Conservation (phyloP, 2,329 filamentous ascomycete genomes). For the Cadophora luteo-olivacea region DNA sequence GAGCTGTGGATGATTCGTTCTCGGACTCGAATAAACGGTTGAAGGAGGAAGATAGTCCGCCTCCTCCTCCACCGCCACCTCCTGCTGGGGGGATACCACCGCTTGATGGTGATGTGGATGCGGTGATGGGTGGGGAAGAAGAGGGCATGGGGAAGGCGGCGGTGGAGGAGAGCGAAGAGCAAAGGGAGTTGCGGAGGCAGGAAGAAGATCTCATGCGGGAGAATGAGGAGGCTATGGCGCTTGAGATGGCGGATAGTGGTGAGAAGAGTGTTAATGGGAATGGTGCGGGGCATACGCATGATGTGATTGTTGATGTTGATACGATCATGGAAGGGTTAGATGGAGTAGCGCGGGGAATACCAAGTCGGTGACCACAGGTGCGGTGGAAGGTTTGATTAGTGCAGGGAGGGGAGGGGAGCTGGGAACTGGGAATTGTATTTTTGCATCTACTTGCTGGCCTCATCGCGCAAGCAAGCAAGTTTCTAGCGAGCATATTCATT, state of each 20-base stretch:
- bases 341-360: not conserved
- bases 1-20: constrained; percentile 22
- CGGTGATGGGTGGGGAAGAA: constrained; percentile 15
- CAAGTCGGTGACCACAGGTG: not conserved
- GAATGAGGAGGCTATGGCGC: constrained; percentile 42
- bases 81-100: constrained; percentile 11
- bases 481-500: not conserved
- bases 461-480: not conserved
- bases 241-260: constrained; percentile 35
- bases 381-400: too few species aligned
- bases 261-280: not conserved
- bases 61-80: constrained; percentile 38
- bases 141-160: not conserved
- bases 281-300: not conserved
- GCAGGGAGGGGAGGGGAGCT: too few species aligned
- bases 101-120: constrained; percentile 14
- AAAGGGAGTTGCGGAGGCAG: constrained; percentile 34
- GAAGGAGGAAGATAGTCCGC: constrained; percentile 41
- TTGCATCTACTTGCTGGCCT: not conserved
- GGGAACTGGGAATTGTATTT: not conserved
- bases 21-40: constrained; percentile 40
- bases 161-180: constrained; percentile 28
- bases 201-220: constrained; percentile 44
- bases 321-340: not conserved
- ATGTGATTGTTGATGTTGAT: not conserved